phyloP scores from a whole-genome alignment of 257 asterid species.

The Solanum dulcamara region DNA sequence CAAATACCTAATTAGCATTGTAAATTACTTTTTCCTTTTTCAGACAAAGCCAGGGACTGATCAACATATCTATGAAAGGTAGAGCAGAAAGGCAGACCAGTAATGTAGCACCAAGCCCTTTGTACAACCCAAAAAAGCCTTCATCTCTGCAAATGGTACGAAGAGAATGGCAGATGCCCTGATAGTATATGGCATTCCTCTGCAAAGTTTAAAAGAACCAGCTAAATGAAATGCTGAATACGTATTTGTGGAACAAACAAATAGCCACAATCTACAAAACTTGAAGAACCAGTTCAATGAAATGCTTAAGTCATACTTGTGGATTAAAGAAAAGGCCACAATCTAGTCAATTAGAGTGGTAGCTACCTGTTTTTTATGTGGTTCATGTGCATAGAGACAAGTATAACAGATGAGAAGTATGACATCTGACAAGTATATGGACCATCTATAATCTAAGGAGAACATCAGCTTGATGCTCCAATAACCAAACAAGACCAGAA shows the following conservation, averaged over 20 bases:
- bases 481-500: background rate
- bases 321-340: background rate
- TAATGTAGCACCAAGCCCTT: slow-evolving; percentile 90
- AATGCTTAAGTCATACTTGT: background rate
- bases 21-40: background rate
- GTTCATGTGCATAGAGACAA: background rate
- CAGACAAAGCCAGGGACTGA: background rate
- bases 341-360: background rate
- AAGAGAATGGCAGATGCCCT: slow-evolving; percentile 74
- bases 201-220: slow-evolving; percentile 15
- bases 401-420: background rate
- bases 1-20: background rate
- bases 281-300: background rate
- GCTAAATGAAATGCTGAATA: background rate
- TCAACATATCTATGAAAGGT: background rate
- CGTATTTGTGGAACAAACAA: background rate
- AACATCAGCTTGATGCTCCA: background rate
- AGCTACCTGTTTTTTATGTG: background rate
- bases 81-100: slow-evolving; percentile 38
- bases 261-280: background rate
- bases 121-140: slow-evolving; percentile 79
- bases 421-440: background rate
- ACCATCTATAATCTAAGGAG: background rate
- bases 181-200: slow-evolving; percentile 72
- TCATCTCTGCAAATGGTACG: slow-evolving; percentile 81